Evolutionary conservation across 78 protist genomes (phyloP), one percentile per base, ranked within the genome.

Genomic region (Mastigamoeba balamuthi): DNA sequence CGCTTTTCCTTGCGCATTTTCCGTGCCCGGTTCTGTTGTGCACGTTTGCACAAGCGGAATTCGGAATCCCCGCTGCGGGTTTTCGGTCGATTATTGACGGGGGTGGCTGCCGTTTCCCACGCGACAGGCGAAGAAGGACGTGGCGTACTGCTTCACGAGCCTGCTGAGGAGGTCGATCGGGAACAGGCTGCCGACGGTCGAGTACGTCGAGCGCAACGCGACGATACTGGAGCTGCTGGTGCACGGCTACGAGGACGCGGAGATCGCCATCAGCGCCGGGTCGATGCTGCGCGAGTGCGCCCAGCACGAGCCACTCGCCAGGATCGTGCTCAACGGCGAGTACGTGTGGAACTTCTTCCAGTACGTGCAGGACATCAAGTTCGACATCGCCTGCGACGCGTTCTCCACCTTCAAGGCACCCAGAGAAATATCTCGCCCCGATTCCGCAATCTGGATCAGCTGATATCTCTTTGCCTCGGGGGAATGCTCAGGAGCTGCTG

Each of bases 381-480:
- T 96, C 40, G 99, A 96, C 42, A 86, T 94, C 0, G 93, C 96
- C 8, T 87, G 94, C 23, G 99, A 96, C 36, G 94, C 96, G 5
- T 94, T 94, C 71, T 75, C 95, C 44, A 87, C 98, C 6, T 81
- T 94, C 80, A 84, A 85, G 66, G 77, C 38, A 3, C 5, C n/a
- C n/a, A 4, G 44, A 1, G 25, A 42, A 42, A 42, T 23, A 68
- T 42, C 2, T 40, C 37, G 0, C 30, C 1, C 37, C 10, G 39
- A 29, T 39, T 0, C 3, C 63, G 30, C 1, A 5, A 38, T 0
- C 8, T 17, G 53, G 10, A 44, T 10, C 53, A 44, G 10, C 8
- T n/a, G 9, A 28, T n/a, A n/a, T n/a, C n/a, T n/a, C n/a, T n/a
- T n/a, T n/a, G n/a, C n/a, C n/a, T 48, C 17, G 58, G 17, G 17